Evolutionary conservation across 2,329 filamentous ascomycete species (phyloP).

Genomic region (Raffaelea albimanens): DNA sequence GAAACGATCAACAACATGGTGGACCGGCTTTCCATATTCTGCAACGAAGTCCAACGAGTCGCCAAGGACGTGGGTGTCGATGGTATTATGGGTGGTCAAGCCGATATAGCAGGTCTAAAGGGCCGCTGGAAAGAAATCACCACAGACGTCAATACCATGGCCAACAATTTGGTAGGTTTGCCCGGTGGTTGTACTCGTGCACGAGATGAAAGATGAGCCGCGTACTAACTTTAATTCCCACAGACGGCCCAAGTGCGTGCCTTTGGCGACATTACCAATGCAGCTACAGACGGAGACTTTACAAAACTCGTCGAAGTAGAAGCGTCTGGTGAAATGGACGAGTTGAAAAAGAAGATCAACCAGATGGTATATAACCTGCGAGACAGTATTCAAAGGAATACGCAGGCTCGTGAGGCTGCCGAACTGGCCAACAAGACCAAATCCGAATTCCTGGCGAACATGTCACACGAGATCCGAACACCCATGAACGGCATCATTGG

Average conservation of each 20-base stretch:
- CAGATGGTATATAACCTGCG: conserved; percentile 95
- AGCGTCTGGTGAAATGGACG: conserved; percentile 97
- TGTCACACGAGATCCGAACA: conserved; percentile 97
- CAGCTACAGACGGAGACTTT: conserved; percentile 93
- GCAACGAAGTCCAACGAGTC: conserved; percentile 88
- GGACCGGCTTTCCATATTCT: conserved; percentile 88
- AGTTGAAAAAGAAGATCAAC: conserved; percentile 98
- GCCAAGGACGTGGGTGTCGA: conserved; percentile 96
- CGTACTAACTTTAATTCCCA: conserved; percentile 10
- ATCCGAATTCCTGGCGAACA: conserved; percentile 96
- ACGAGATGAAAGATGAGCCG: too few species aligned
- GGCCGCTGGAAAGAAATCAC: conserved; percentile 98
- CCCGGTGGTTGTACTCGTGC: too few species aligned
- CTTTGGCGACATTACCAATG: conserved; percentile 97
- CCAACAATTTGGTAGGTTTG: conserved; percentile 47
- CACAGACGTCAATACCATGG: conserved; percentile 92
- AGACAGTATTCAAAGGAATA: conserved; percentile 95
- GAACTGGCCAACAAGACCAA: conserved; percentile 97
- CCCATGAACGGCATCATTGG: conserved; percentile 97
- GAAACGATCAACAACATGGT: conserved; percentile 99
- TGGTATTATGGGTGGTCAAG: conserved; percentile 96
- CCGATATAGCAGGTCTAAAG: conserved; percentile 84
- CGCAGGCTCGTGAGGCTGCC: conserved; percentile 81
- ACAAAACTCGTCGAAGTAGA: conserved; percentile 95
- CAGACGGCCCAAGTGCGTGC: conserved; percentile 94